Evolutionary conservation across 768 basidiomycete genomes (phyloP), one percentile per base, ranked within the genome.

Genomic region (Gymnopilus junonius): DNA sequence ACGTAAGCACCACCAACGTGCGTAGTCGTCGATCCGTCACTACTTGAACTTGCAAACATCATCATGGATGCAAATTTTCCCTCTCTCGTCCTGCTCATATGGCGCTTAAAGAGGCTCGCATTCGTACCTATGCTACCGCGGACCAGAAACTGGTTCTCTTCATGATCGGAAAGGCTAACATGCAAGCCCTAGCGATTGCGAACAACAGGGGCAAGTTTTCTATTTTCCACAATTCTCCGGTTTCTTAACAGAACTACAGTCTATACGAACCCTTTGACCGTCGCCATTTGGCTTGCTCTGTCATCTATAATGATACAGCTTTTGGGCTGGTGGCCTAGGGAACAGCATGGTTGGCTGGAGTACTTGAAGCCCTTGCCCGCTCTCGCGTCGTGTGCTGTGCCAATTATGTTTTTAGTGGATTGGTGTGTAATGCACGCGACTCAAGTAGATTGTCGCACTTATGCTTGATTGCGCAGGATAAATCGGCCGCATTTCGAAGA

Each of bases 401-500:
- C 88, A 0, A 67, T 92, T 12, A 80, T 94, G 79, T 86, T 86
- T 69, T 75, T 78, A 23, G 77, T 89, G 45, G 92, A 94, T 71
- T 93, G 92, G 92, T 92, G 64, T 55, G 82, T 70, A 7, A 15
- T 32, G 6, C 14, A 55, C 51, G 46, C 56, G 46, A 31, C 5
- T 27, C n/a, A 6, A 48, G 11, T 25, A 14, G 10, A 23, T 6
- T 20, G 8, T 10, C 21, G 12, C 25, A 21, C 29, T 39, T 17
- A n/a, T 23, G 11, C 10, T 14, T 45, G 3, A 11, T 11, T 45
- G 4, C 35, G 8, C 59, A 94, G 92, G 92, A 72, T 84, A 29
- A 90, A 94, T 65, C 86, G 92, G 11, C 85, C 86, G 15, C 79
- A 78, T 55, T 89, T 92, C 65, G 92, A 94, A 68, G 75, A 82